Conservation (phyloP, 805 yeast genomes). For the Blastobotrys muscicola region DNA sequence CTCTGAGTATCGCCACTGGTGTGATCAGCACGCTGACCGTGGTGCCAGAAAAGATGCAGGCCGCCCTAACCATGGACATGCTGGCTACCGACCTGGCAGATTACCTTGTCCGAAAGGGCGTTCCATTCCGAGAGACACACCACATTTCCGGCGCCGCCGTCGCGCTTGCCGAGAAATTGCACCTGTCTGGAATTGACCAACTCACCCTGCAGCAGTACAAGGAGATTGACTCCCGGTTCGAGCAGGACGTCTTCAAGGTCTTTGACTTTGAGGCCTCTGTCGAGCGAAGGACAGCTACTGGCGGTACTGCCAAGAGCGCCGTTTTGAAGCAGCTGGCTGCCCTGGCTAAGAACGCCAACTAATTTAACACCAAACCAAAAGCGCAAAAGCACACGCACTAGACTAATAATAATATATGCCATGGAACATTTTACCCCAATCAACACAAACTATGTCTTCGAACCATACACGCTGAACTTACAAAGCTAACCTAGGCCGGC, state of each 20-base stretch:
- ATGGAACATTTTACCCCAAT: too few relatives aligned
- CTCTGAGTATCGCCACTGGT: slow-evolving; percentile 90
- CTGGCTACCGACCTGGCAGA: slow-evolving; percentile 98
- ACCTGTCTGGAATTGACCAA: slow-evolving; percentile 77
- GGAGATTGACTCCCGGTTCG: slow-evolving; percentile 71
- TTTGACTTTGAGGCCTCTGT: slow-evolving; percentile 90
- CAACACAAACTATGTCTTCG: neutral
- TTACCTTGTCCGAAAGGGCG: slow-evolving; percentile 93
- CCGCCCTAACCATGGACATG: slow-evolving; percentile 96
- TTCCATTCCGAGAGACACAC: slow-evolving; percentile 98
- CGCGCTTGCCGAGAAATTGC: slow-evolving; percentile 71
- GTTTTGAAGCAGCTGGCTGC: slow-evolving; percentile 59
- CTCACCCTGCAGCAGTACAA: slow-evolving; percentile 70
- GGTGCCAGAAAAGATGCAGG: slow-evolving; percentile 66
- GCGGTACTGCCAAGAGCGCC: slow-evolving; percentile 93
- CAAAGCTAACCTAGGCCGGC: neutral
- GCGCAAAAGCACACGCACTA: neutral
- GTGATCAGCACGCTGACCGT: slow-evolving; percentile 81
- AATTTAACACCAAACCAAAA: neutral
- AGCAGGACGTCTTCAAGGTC: slow-evolving; percentile 68
- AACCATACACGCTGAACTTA: neutral
- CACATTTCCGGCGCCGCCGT: slow-evolving; percentile 98
- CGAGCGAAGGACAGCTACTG: slow-evolving; percentile 92
- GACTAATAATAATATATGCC: too few relatives aligned
- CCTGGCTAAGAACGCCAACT: neutral